Conservation (phyloP, 2,329 filamentous ascomycete species). For the Hypomyces perniciosus region DNA sequence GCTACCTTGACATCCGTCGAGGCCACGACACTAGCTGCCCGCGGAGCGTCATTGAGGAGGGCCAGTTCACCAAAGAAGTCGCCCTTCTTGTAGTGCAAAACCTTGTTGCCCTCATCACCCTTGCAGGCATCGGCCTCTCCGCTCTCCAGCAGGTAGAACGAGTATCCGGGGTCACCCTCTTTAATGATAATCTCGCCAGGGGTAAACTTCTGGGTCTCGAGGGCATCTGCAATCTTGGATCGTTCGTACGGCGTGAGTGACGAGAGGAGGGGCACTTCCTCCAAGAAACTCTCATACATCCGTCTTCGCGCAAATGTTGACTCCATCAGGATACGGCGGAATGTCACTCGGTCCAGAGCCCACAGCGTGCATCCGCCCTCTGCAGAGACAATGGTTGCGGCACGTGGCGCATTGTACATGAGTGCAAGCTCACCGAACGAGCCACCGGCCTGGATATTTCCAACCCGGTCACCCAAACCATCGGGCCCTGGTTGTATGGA, state of each 20-base stretch:
- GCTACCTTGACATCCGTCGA: slow-evolving; percentile 88
- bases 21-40: slow-evolving; percentile 82
- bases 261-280: slow-evolving; percentile 81
- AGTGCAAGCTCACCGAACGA: slow-evolving; percentile 95
- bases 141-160: slow-evolving; percentile 84
- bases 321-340: slow-evolving; percentile 97
- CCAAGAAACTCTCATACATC: slow-evolving; percentile 95
- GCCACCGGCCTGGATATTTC: slow-evolving; percentile 75
- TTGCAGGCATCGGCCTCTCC: slow-evolving; percentile 87
- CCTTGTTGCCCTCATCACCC: slow-evolving; percentile 59
- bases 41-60: slow-evolving; percentile 84
- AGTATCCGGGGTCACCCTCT: slow-evolving; percentile 85
- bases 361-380: slow-evolving; percentile 77
- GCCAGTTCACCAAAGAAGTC: slow-evolving; percentile 98
- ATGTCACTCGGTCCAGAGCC: slow-evolving; percentile 92
- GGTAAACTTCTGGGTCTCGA: slow-evolving; percentile 84
- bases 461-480: slow-evolving; percentile 78
- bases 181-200: slow-evolving; percentile 77
- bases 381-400: slow-evolving; percentile 83
- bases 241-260: slow-evolving; percentile 87
- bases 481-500: slow-evolving; percentile 71
- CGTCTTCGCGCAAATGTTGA: slow-evolving; percentile 91
- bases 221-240: slow-evolving; percentile 92
- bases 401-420: slow-evolving; percentile 97
- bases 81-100: slow-evolving; percentile 81